Conservation (phyloP, 2,329 filamentous ascomycete species). For the Fusarium sp. region DNA sequence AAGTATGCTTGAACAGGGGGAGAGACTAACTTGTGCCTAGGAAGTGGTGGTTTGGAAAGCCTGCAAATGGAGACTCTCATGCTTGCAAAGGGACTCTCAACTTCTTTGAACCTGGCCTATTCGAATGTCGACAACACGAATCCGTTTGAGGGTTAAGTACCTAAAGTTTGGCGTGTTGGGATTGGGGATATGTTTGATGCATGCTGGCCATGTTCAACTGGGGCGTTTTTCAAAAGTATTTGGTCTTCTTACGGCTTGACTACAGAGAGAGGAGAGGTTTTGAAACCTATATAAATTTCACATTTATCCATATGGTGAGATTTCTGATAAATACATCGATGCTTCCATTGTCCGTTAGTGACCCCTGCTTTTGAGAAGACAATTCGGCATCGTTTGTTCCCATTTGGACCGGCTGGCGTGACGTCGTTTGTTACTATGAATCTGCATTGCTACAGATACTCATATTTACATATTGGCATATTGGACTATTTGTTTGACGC, state of each 20-base stretch:
- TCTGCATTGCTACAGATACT: no score
- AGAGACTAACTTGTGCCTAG: background rate
- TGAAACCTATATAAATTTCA: no score
- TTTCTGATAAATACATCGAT: no score
- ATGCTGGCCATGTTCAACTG: background rate
- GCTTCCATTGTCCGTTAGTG: no score
- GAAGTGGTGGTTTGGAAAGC: background rate
- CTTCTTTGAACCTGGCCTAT: background rate
- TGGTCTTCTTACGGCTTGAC: background rate
- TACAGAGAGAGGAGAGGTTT: no score
- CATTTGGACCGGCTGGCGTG: background rate
- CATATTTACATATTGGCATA: no score
- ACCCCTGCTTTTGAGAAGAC: no score
- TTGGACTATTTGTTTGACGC: background rate
- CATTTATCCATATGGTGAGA: no score
- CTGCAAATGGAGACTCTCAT: background rate
- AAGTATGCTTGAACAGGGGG: background rate
- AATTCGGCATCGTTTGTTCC: no score
- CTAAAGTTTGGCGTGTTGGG: background rate
- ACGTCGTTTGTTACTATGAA: background rate
- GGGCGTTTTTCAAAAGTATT: background rate
- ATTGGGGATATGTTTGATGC: background rate
- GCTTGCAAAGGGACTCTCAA: background rate
- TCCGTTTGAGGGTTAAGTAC: background rate
- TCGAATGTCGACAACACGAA: slow-evolving; percentile 3